Conservation (phyloP, 306 rosid genomes). For the Trifolium fragiferum region DNA sequence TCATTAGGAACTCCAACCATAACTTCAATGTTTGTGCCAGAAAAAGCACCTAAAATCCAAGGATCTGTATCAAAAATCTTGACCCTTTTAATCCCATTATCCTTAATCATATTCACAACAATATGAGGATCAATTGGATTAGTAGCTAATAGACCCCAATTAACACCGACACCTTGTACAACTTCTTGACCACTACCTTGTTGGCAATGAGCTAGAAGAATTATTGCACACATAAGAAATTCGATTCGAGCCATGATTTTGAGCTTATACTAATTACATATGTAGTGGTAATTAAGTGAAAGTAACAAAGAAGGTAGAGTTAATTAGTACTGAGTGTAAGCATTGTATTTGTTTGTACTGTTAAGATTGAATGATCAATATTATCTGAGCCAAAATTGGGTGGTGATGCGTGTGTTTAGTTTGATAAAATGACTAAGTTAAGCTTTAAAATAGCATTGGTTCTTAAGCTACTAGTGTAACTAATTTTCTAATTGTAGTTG, state of each 20-base stretch:
- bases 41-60: slow-evolving; percentile 56
- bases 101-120: slow-evolving; percentile 66
- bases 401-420: not conserved
- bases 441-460: slow-evolving; percentile 29
- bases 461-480: not conserved
- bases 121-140: slow-evolving; percentile 55
- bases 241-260: slow-evolving; percentile 38
- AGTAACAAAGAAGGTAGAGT: slow-evolving; percentile 18
- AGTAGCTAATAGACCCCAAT: slow-evolving; percentile 76
- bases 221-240: slow-evolving; percentile 31
- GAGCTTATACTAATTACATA: not conserved
- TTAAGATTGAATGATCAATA: slow-evolving; percentile 1
- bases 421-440: slow-evolving; percentile 30
- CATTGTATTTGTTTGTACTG: not conserved
- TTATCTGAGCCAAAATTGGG: slow-evolving; percentile 12
- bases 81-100: slow-evolving; percentile 66
- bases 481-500: slow-evolving; percentile 37
- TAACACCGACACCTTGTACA: slow-evolving; percentile 56
- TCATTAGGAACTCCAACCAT: slow-evolving; percentile 83
- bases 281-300: slow-evolving; percentile 5
- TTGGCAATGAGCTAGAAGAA: slow-evolving; percentile 34
- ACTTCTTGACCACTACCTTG: slow-evolving; percentile 2
- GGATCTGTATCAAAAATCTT: slow-evolving; percentile 83
- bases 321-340: slow-evolving; percentile 4
- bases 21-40: slow-evolving; percentile 66